phyloP scores from a whole-genome alignment of 768 basidiomycete species.

The Harrya chromipes region DNA sequence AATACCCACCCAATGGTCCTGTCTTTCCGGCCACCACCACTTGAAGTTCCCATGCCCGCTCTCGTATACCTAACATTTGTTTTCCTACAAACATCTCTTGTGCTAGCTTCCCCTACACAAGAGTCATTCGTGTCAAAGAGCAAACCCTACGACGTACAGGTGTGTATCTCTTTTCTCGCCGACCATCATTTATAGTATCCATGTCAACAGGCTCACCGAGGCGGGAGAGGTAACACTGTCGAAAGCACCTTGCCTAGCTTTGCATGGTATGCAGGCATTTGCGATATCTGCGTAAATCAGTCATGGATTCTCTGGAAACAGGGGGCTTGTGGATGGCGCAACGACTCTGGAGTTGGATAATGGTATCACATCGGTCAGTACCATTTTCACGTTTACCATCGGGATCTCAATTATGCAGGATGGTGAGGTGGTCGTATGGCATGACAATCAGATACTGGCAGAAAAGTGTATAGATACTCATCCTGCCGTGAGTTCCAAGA shows the following conservation, averaged over 20 bases:
- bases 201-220: constrained; percentile 60
- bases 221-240: constrained; percentile 69
- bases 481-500: constrained; percentile 48
- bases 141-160: constrained; percentile 52
- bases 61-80: constrained; percentile 7
- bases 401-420: constrained; percentile 44
- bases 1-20: neutral
- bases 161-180: constrained; percentile 15
- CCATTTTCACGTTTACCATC: neutral
- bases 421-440: constrained; percentile 76
- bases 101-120: constrained; percentile 29
- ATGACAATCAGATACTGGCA: constrained; percentile 63
- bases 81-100: constrained; percentile 8
- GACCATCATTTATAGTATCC: constrained; percentile 2
- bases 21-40: neutral
- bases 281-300: constrained; percentile 8
- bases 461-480: constrained; percentile 68
- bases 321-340: constrained; percentile 73
- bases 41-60: constrained; percentile 13
- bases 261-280: constrained; percentile 52
- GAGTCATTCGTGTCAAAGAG: constrained; percentile 18
- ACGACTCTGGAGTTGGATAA: constrained; percentile 79
- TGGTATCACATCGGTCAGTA: constrained; percentile 62
- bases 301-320: constrained; percentile 25
- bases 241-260: constrained; percentile 75